Evolutionary conservation across 768 basidiomycete genomes (phyloP).

Genomic region (Leccinellum rugosiceps): DNA sequence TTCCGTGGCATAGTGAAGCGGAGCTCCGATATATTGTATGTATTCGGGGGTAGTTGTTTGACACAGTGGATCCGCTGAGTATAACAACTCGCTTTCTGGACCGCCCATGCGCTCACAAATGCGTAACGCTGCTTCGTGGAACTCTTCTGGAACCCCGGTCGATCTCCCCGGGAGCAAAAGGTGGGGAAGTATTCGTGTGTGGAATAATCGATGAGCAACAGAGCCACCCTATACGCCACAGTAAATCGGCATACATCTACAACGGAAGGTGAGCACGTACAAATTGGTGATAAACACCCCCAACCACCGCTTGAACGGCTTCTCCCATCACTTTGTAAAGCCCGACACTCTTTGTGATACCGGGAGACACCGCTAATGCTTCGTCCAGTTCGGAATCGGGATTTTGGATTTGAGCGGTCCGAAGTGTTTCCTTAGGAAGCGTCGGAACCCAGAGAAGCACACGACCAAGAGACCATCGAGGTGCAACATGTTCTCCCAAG

Average conservation of each 20-base stretch:
- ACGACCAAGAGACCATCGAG: slow-evolving; percentile 69
- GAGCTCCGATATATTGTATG: too few species aligned
- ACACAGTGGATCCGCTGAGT: too few species aligned
- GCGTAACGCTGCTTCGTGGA: slow-evolving; percentile 22
- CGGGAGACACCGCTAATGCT: slow-evolving; percentile 29
- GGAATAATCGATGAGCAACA: slow-evolving; percentile 32
- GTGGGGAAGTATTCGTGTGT: slow-evolving; percentile 35
- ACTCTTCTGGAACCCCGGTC: slow-evolving; percentile 30
- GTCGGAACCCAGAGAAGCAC: slow-evolving; percentile 76
- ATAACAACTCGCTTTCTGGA: slow-evolving; percentile 24
- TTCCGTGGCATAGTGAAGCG: too few species aligned
- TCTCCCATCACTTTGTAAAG: slow-evolving; percentile 78
- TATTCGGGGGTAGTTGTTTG: background rate
- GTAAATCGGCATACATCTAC: background rate
- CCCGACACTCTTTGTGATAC: slow-evolving; percentile 53
- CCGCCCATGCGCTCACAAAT: slow-evolving; percentile 34
- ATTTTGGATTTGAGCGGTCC: slow-evolving; percentile 9
- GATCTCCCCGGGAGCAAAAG: slow-evolving; percentile 27
- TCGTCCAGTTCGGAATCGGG: slow-evolving; percentile 27
- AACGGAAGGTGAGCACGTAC: slow-evolving; percentile 45
- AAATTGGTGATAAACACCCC: slow-evolving; percentile 77
- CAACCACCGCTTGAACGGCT: slow-evolving; percentile 70
- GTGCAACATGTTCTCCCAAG: slow-evolving; percentile 71
- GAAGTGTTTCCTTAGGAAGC: slow-evolving; percentile 36
- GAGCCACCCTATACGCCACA: slow-evolving; percentile 27